phyloP scores from a whole-genome alignment of 164 flowering plant species.

The Stephania japonica region DNA sequence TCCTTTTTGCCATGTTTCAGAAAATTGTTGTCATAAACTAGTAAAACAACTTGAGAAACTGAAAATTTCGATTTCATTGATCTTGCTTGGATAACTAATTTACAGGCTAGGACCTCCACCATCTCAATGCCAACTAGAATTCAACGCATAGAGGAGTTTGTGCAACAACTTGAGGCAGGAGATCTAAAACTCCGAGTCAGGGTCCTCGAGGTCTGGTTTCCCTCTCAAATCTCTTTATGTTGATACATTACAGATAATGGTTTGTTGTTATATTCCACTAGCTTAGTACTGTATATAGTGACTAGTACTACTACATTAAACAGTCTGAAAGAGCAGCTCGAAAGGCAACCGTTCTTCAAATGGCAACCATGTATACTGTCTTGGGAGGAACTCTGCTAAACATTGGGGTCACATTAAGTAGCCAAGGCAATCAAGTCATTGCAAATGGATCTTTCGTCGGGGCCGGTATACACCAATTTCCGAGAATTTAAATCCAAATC shows the following conservation, averaged over 20 bases:
- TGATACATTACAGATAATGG: not conserved
- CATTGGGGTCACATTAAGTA: slow-evolving; percentile 57
- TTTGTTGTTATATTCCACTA: not conserved
- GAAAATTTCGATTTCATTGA: not conserved
- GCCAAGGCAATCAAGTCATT: slow-evolving; percentile 54
- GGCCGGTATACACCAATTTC: slow-evolving; percentile 42
- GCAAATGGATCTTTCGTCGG: slow-evolving; percentile 80
- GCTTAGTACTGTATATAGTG: not conserved
- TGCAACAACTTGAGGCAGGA: slow-evolving; percentile 82
- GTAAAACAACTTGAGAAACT: not conserved
- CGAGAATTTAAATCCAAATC: not conserved
- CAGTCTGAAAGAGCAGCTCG: slow-evolving; percentile 93
- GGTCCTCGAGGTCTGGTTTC: slow-evolving; percentile 71
- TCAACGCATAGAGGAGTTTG: slow-evolving; percentile 83
- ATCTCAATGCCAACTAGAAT: slow-evolving; percentile 94
- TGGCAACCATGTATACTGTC: slow-evolving; percentile 89
- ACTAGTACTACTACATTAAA: slow-evolving; percentile 4
- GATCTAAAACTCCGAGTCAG: slow-evolving; percentile 90
- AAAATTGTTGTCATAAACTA: not conserved
- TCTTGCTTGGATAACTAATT: not conserved
- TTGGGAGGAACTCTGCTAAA: slow-evolving; percentile 72
- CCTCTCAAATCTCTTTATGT: not conserved
- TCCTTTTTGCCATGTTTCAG: not conserved
- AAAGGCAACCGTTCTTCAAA: slow-evolving; percentile 75
- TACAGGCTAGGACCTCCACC: slow-evolving; percentile 75